Base-by-base conservation (phyloP, 2,329 filamentous ascomycete genomes). In the Talaromyces sp. region DNA sequence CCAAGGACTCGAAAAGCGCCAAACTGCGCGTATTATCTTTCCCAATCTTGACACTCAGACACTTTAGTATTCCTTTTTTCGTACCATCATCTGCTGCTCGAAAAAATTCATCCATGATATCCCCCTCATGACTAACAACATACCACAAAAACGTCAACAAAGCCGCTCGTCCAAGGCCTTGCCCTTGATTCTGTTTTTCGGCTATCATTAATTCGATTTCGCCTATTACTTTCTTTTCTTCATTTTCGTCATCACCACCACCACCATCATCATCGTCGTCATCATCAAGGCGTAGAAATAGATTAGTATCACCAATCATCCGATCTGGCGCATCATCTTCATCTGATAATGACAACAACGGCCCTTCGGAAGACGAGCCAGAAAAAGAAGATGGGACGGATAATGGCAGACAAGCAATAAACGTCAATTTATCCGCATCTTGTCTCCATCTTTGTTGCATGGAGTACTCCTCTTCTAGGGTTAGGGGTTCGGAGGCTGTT, bases 151-250 rank as follows among this genome's bases (percentile, higher is more conserved):
- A 88, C 0, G 84, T 75, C 2, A 84, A 69, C 1, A 96, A 78
- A 0, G 88, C 83, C 0, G 83, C 81, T 5, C 79, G 77, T 0
- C 90, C 91, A 6, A 85, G 76, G 0, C 91, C 91, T 7, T 78
- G 76, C 0, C 87, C 78, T 22, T 86, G 84, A 31, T 84, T 75
- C 0, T 70, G 67, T 4, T 74, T 74, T 1, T 77, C 75, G 0
- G 91, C 91, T 61, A 96, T 86, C 91, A 96, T 96, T 62, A 96
- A 82, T 72, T 96, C 90, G 6, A 96, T 74, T 68, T 96, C 91
- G 22, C 89, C 91, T 3, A 87, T 72, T 9, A 79, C 63, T 25
- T 17, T 46, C 3, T 17, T 17, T 15, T 19, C 28, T 51, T 19
- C 19, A 3, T 13, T 15, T 4, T 57, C 5, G 9, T 43, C 11